Base-by-base conservation (phyloP, 371 early-diverging fungal species). In the Mortierella sp. region DNA sequence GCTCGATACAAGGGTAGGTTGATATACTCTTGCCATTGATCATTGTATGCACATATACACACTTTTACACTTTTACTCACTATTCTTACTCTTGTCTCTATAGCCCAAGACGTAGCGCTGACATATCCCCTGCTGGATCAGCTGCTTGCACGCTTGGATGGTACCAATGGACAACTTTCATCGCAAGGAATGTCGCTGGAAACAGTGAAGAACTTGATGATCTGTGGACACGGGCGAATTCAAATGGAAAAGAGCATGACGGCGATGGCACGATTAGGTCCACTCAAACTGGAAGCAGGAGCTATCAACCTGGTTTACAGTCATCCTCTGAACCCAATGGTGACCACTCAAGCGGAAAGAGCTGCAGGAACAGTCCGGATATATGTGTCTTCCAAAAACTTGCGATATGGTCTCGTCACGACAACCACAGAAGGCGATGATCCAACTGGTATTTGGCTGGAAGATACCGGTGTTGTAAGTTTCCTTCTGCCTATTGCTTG, bases 51-150 rank as follows among this genome's bases (percentile, higher is more conserved):
- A n/a, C n/a, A n/a, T n/a, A n/a, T n/a, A n/a, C n/a, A n/a, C n/a
- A n/a, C n/a, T n/a, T n/a, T n/a, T n/a, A n/a, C n/a, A n/a, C n/a
- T n/a, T n/a, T n/a, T 10, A 40, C 19, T 39, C 47, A 39, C 43
- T 57, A 2, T 28, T 12, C 14, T 24, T 49, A 44, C 44, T 39
- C 44, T 43, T 19, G 16, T n/a, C 44, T 19, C 19, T 16, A 43
- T 67, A 89, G 89, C 90, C 55, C 92, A 92, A 67, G 93, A 94
- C 45, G 85, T 87, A 0, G 90, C 90, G 47, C 82, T 91, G 8
- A 91, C 93, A 0, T 83, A 85, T 47, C 86, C 91, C 2, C 81
- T 94, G 83, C 63, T 94, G 63, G 89, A 91, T 48, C 93, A 93
- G 69, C 85, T 93, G 6, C 87, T 93, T 77, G 80, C 83, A 69